phyloP scores from a whole-genome alignment of 768 basidiomycete genomes.

The Serendipita sp. region DNA sequence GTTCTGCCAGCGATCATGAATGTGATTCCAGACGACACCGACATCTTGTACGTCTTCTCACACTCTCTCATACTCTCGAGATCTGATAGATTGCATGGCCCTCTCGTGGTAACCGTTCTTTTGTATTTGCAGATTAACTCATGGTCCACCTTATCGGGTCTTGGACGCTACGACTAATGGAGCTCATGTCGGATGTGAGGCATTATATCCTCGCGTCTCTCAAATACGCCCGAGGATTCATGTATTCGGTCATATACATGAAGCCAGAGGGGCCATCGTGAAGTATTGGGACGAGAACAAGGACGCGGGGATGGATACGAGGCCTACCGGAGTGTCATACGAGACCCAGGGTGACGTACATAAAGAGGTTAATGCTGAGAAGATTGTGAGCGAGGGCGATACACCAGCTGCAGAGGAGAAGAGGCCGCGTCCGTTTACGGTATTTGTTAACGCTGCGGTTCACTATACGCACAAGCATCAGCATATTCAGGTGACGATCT shows the following conservation, averaged over 20 bases:
- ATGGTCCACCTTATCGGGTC: background rate
- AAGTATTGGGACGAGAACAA: background rate
- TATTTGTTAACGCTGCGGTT: constrained; percentile 1
- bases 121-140: background rate
- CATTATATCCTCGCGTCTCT: background rate
- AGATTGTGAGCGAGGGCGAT: too few relatives aligned
- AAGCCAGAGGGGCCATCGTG: background rate
- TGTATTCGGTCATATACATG: constrained; percentile 3
- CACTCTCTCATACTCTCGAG: background rate
- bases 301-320: background rate
- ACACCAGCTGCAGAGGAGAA: too few relatives aligned
- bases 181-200: background rate
- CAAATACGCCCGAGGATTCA: background rate
- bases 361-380: background rate
- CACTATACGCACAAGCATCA: background rate
- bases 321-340: background rate
- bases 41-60: background rate
- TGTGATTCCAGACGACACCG: background rate
- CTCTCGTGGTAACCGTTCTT: background rate
- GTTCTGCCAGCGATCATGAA: background rate
- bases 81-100: background rate
- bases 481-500: background rate
- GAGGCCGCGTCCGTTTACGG: background rate
- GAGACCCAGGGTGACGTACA: background rate
- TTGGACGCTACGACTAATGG: background rate